Base-by-base conservation (phyloP, 208 protist species). In the Leishmania tropica region DNA sequence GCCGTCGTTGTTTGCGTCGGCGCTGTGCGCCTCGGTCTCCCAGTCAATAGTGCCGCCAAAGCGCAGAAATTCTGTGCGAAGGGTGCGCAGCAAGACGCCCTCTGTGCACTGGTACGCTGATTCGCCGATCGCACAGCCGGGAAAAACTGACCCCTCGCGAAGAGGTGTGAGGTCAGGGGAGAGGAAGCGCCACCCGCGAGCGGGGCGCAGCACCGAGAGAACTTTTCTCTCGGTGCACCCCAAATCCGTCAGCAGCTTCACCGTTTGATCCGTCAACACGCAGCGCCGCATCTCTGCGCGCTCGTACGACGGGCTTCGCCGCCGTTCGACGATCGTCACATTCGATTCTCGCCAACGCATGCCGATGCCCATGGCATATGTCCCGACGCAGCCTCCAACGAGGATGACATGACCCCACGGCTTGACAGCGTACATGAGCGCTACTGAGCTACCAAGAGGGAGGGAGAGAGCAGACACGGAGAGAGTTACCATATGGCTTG, bases 311-410 rank as follows among this genome's bases (percentile, higher is more conserved):
- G 94, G 94, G 51, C 83, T 82, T 17, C 24, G 35, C 10, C 75
- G 84, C 70, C 84, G 91, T 77, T 97, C 92, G 24, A 97, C 76
- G 53, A 97, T 85, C 17, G 81, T 90, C 31, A 94, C 92, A 71
- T 88, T 92, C 31, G 92, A 93, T 83, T 97, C 94, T 40, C 92
- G 82, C 92, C 94, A 97, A 13, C 92, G 92, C 94, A 97, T 97
- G 54, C 94, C 94, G 72, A 97, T 90, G 7, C 94, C 94, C 88
- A 97, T 90, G 17, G 92, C 86, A 82, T 95, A 96, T 24, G 86
- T 88, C 37, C 87, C 94, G 28, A 97, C 80, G 75, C 83, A 86
- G 81, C 89, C 81, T 40, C 94, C 94, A 17, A 97, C 85, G 35
- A 95, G 87, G 53, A 89, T 64, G n/a, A 93, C 92, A 71, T 95